Evolutionary conservation across 768 basidiomycete species (phyloP).

Genomic region (Suillus tomentosus): DNA sequence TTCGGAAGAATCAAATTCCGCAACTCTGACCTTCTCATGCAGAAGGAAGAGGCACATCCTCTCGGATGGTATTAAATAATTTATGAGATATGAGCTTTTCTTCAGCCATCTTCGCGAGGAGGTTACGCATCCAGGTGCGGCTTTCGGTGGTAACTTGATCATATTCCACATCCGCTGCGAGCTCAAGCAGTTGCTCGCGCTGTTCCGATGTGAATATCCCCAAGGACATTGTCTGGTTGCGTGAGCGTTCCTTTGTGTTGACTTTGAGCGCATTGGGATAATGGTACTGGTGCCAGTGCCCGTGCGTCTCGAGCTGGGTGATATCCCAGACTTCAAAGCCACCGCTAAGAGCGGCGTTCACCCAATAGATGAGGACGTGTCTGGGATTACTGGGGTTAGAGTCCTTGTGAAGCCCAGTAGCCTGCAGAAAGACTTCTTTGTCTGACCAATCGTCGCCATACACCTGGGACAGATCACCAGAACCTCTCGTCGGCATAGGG

Average conservation of each 20-base stretch:
- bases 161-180: constrained; percentile 29
- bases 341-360: constrained; percentile 24
- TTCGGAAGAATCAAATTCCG: not conserved
- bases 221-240: constrained; percentile 18
- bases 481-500: constrained; percentile 4
- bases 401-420: constrained; percentile 7
- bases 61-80: constrained; percentile 1
- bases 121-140: constrained; percentile 20
- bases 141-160: constrained; percentile 14
- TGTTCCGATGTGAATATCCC: constrained; percentile 26
- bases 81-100: constrained; percentile 17
- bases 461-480: not conserved
- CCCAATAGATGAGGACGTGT: constrained; percentile 28
- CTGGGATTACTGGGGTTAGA: constrained; percentile 6
- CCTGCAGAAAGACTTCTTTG: constrained; percentile 29
- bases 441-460: constrained; percentile 25
- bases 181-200: constrained; percentile 28
- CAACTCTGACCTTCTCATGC: constrained; percentile 1
- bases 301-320: constrained; percentile 24
- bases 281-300: constrained; percentile 21
- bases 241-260: constrained; percentile 16
- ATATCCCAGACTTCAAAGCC: constrained; percentile 31
- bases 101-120: constrained; percentile 21
- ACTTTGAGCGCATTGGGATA: constrained; percentile 33
- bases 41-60: not conserved